These are phyloP conservation scores for Penicillium maclennaniae DNA, from an alignment of 495 filamentous ascomycete genomes.

Conservation along the genomic window DNA sequence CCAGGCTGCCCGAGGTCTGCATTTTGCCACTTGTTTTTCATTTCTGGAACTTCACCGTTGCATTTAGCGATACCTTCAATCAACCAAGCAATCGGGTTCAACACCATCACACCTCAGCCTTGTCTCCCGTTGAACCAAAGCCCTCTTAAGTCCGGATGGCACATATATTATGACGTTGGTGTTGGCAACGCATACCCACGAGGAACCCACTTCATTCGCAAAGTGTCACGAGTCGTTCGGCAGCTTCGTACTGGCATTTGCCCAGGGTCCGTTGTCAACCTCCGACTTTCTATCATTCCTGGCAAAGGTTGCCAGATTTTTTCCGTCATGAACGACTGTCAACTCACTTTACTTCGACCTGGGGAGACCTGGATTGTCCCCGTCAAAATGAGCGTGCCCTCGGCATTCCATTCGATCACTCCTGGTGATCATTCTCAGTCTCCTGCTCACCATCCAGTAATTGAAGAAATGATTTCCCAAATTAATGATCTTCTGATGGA, in stretches of 20 bases:
- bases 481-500: conserved; percentile 18
- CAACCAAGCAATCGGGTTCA: conserved; percentile 23
- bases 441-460: conserved; percentile 2
- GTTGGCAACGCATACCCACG: not conserved
- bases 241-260: conserved; percentile 25
- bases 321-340: conserved; percentile 5
- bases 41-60: conserved; percentile 12
- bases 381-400: conserved; percentile 12
- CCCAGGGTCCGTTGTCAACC: conserved; percentile 15
- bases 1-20: conserved; percentile 10
- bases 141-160: conserved; percentile 16
- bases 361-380: conserved; percentile 25
- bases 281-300: conserved; percentile 12
- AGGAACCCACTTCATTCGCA: conserved; percentile 16
- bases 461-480: conserved; percentile 14
- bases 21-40: conserved; percentile 22
- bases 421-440: not conserved
- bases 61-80: conserved; percentile 13
- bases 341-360: conserved; percentile 15
- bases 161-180: conserved; percentile 18
- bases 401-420: not conserved
- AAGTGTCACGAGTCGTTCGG: conserved; percentile 14
- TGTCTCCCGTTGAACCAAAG: conserved; percentile 10
- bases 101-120: conserved; percentile 21
- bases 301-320: conserved; percentile 13